Conservation (phyloP, 78 protist genomes). For the Isochrysis galbana region DNA sequence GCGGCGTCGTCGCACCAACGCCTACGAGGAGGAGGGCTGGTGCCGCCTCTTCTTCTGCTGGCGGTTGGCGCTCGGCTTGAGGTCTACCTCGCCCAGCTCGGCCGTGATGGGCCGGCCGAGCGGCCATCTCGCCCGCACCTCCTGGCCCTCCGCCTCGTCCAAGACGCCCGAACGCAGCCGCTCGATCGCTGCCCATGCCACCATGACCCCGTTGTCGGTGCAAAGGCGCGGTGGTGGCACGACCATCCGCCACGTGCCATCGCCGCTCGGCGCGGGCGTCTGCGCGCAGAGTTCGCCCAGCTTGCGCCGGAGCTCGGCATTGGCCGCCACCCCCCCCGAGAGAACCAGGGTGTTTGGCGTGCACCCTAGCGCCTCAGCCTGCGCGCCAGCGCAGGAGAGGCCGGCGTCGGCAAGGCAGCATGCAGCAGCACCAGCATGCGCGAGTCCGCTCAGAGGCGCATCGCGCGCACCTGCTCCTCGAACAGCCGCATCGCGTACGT, state of each 20-base stretch:
- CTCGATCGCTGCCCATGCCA: conserved; percentile 39
- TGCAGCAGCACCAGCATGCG: background rate
- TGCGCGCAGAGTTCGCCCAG: background rate
- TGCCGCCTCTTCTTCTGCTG: too few species aligned
- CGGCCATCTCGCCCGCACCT: conserved; percentile 16
- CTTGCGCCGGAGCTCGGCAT: background rate
- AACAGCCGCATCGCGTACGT: background rate
- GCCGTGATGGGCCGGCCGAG: background rate
- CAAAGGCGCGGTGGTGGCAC: conserved; percentile 34
- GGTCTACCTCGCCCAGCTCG: background rate
- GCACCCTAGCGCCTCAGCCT: background rate
- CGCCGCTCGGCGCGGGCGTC: background rate
- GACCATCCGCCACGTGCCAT: background rate
- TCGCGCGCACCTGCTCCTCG: background rate
- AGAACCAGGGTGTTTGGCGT: background rate
- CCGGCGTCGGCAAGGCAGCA: background rate
- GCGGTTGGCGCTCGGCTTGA: background rate
- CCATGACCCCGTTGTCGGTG: conserved; percentile 60
- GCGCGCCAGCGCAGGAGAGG: too few species aligned
- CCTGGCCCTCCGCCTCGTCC: background rate
- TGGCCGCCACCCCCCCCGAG: conserved; percentile 49
- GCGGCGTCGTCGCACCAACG: too few species aligned
- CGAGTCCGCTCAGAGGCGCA: background rate
- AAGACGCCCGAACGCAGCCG: background rate
- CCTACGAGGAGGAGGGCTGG: too few species aligned